A percentile compares a stretch with the other conserved stretches of the same genome.
These are phyloP conservation scores for Colletotrichum sp. DNA, from an alignment of 2,329 filamentous ascomycete species.

Conservation along the genomic window DNA sequence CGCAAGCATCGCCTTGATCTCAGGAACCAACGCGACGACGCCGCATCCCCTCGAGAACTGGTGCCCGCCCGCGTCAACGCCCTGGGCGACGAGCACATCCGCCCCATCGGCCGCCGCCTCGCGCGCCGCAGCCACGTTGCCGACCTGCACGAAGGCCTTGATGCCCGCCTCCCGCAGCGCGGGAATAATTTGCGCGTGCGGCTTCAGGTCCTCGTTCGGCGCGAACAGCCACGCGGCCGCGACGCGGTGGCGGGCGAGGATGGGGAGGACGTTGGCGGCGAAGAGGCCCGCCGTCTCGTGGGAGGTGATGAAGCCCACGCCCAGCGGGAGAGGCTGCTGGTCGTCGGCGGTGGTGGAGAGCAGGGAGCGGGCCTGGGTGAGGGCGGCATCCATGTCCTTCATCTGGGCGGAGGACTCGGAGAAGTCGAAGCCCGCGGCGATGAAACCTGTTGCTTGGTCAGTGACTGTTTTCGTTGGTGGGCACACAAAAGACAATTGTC, in stretches of 20 bases:
- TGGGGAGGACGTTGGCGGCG: constrained; percentile 46
- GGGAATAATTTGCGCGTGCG: constrained; percentile 40
- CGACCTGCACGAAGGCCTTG: constrained; percentile 66
- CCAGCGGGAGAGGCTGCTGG: constrained; percentile 50
- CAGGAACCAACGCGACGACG: constrained; percentile 61
- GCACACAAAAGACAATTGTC: background rate
- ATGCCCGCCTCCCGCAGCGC: constrained; percentile 39
- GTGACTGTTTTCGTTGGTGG: background rate
- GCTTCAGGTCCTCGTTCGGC: constrained; percentile 48
- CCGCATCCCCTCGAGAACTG: constrained; percentile 60
- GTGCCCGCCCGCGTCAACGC: constrained; percentile 69
- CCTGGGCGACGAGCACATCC: constrained; percentile 67
- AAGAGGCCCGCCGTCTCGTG: constrained; percentile 45
- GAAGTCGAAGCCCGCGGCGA: constrained; percentile 35
- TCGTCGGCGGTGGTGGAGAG: constrained; percentile 25
- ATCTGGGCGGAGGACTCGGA: constrained; percentile 33
- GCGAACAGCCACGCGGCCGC: constrained; percentile 73
- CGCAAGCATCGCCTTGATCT: constrained; percentile 54
- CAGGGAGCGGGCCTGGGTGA: constrained; percentile 32
- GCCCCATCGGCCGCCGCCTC: constrained; percentile 52
- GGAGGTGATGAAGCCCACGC: constrained; percentile 68
- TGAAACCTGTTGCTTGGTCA: constrained; percentile 32
- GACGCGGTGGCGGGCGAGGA: constrained; percentile 58
- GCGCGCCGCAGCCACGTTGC: constrained; percentile 60
- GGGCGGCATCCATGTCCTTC: constrained; percentile 34